These are phyloP conservation scores for Globisporangium nodosum DNA, from an alignment of 352 stramenopile species.

Conservation along the genomic window DNA sequence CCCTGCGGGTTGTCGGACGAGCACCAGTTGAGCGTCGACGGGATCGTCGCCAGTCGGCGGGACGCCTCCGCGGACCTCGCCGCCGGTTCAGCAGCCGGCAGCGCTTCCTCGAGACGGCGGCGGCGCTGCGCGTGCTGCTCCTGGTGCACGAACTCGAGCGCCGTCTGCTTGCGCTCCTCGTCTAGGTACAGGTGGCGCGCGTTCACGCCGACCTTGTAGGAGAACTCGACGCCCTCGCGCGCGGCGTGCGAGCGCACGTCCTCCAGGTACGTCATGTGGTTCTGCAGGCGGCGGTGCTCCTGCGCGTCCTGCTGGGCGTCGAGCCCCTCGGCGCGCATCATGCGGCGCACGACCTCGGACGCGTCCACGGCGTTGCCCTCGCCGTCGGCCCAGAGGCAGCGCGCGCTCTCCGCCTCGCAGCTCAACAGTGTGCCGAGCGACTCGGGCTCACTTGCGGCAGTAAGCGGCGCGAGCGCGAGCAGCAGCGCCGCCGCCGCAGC, in stretches of 20 bases:
- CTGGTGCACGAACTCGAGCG: constrained; percentile 54
- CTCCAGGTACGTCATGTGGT: constrained; percentile 63
- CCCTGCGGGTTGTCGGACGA: constrained; percentile 56
- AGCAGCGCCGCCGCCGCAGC: constrained; percentile 4
- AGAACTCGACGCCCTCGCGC: constrained; percentile 33
- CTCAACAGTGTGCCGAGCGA: constrained; percentile 57
- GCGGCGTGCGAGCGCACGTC: constrained; percentile 49
- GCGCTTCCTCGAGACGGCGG: constrained; percentile 13
- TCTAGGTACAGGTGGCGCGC: constrained; percentile 59
- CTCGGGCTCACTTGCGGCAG: not conserved
- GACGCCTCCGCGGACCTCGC: constrained; percentile 7
- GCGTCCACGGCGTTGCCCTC: constrained; percentile 26
- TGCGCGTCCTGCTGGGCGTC: constrained; percentile 20
- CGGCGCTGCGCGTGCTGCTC: constrained; percentile 38
- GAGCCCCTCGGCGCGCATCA: constrained; percentile 42
- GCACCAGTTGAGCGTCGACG: constrained; percentile 64
- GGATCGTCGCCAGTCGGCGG: constrained; percentile 10
- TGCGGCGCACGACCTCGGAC: constrained; percentile 51
- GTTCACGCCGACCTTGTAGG: constrained; percentile 66
- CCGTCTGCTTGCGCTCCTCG: constrained; percentile 23
- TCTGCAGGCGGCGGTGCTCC: constrained; percentile 44
- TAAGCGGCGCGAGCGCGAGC: constrained; percentile 1
- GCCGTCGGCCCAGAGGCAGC: constrained; percentile 54
- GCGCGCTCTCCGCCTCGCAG: constrained; percentile 20
- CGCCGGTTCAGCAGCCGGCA: constrained; percentile 1